Percentiles rank a stretch among this genome's conserved stretches.
phyloP scores from a whole-genome alignment of 2,329 filamentous ascomycete species.

The Epichloe amarillans region DNA sequence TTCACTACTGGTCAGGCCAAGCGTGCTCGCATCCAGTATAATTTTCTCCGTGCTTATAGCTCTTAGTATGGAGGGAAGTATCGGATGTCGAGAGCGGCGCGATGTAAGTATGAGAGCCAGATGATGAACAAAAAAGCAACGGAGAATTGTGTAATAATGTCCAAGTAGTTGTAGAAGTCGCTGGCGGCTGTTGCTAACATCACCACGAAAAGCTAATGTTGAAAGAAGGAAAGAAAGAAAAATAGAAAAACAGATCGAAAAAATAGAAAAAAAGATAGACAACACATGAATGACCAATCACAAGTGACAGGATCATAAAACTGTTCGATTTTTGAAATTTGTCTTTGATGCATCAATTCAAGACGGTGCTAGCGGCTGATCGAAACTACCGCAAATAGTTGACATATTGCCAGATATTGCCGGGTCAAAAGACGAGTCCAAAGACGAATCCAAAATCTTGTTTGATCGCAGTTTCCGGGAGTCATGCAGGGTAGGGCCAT shows the following conservation, averaged over 20 bases:
- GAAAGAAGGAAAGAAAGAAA: too few relatives aligned
- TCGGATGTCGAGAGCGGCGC: not conserved
- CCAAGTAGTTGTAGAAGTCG: not conserved
- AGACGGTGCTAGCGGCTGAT: too few relatives aligned
- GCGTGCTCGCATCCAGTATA: not conserved
- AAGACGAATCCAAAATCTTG: not conserved
- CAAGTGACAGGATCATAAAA: too few relatives aligned
- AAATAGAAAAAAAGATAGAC: too few relatives aligned
- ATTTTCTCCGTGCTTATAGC: not conserved
- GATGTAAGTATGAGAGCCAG: not conserved
- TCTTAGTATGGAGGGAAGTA: too few relatives aligned
- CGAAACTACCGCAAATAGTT: too few relatives aligned
- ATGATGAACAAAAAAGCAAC: not conserved
- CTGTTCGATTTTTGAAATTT: too few relatives aligned
- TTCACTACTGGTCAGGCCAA: constrained; percentile 1
- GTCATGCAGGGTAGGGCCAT: not conserved
- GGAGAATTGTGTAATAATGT: not conserved
- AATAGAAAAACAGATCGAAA: too few relatives aligned
- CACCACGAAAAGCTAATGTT: not conserved
- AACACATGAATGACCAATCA: too few relatives aligned
- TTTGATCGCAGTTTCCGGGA: not conserved
- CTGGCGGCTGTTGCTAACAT: not conserved
- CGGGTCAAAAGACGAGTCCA: not conserved
- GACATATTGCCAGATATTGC: too few relatives aligned
- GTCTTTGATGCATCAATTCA: too few relatives aligned